Base-by-base conservation (phyloP, 225 moss, liverwort and hornwort genomes). In the Climacium dendroides region DNA sequence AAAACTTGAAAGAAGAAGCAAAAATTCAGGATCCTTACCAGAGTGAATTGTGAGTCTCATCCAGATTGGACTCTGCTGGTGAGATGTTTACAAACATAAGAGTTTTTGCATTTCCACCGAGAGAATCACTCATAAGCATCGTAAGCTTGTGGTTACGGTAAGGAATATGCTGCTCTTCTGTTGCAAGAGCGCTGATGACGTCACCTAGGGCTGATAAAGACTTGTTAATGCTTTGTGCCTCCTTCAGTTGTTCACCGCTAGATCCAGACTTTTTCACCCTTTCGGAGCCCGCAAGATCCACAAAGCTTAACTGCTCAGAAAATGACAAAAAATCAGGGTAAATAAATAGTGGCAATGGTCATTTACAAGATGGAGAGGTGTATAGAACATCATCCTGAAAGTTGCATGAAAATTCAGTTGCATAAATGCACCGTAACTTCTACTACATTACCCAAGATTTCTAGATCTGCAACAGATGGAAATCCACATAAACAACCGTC, bases 31-130 rank as follows among this genome's bases (percentile, higher is more conserved):
- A 64, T 63, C 34, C 85, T 82, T 78, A 98, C 97, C 98, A 93
- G 54, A 98, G 95, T 78, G 98, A 98, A 89, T 96, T 98, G 90
- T 98, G 95, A 45, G 98, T 98, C 89, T 98, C 98, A 78, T 98
- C 98, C 60, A 98, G 79, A 87, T 98, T 98, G 52, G 95, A 96
- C 50, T 96, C 98, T 39, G 98, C 95, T 61, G 98, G 98, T 66
- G 98, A 98, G 86, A 96, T 98, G 91, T 98, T 98, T 63, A 98
- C 98, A 91, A 96, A 98, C 98, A 98, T 98, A 30, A 98, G 96
- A 65, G 98, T 98, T 88, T 98, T 98, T 6, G 98, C 98, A 90
- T 98, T 98, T 89, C 98, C 98, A 90, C 98, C 98, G 80, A 98
- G 92, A 58, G 98, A 98, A 88, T 98, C 98, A 85, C 98, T 98